Evolutionary conservation across 345 rosid species (phyloP).

Genomic region (Pistacia integerrima): DNA sequence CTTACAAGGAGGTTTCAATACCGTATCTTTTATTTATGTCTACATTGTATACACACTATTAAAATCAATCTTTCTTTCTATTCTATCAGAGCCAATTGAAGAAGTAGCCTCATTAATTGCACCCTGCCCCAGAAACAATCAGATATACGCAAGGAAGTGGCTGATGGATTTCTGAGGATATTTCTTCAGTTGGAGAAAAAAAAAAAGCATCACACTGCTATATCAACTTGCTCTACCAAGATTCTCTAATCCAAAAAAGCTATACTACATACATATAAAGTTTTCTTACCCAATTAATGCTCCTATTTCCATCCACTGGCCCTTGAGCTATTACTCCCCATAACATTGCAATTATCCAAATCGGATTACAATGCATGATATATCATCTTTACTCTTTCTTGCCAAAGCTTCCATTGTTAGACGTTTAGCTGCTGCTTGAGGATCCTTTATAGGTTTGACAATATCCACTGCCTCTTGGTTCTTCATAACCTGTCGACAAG

Average conservation of each 20-base stretch:
- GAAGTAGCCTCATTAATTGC: slow-evolving; percentile 3
- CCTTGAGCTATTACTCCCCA: background rate
- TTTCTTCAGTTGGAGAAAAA: slow-evolving; percentile 10
- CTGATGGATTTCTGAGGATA: slow-evolving; percentile 20
- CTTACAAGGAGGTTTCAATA: slow-evolving; percentile 3
- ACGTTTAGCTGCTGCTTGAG: slow-evolving; percentile 59
- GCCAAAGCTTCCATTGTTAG: slow-evolving; percentile 54
- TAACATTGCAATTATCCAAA: slow-evolving; percentile 34
- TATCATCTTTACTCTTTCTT: slow-evolving; percentile 59
- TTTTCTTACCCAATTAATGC: slow-evolving; percentile 12
- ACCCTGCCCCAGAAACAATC: background rate
- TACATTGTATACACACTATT: slow-evolving; percentile 31
- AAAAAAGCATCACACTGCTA: slow-evolving; percentile 29
- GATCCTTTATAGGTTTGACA: slow-evolving; percentile 50
- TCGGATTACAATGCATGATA: slow-evolving; percentile 63
- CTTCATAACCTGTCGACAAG: slow-evolving; percentile 41
- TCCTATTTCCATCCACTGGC: slow-evolving; percentile 14
- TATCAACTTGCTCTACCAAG: slow-evolving; percentile 14
- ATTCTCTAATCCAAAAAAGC: slow-evolving; percentile 7
- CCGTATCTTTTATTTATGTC: slow-evolving; percentile 19
- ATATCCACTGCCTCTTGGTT: slow-evolving; percentile 50
- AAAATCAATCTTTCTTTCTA: slow-evolving; percentile 1
- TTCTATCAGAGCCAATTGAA: slow-evolving; percentile 10
- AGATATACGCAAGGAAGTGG: background rate
- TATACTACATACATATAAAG: slow-evolving; percentile 13